phyloP scores from a whole-genome alignment of 179 eudicot genomes.

The Spinacia oleracea region DNA sequence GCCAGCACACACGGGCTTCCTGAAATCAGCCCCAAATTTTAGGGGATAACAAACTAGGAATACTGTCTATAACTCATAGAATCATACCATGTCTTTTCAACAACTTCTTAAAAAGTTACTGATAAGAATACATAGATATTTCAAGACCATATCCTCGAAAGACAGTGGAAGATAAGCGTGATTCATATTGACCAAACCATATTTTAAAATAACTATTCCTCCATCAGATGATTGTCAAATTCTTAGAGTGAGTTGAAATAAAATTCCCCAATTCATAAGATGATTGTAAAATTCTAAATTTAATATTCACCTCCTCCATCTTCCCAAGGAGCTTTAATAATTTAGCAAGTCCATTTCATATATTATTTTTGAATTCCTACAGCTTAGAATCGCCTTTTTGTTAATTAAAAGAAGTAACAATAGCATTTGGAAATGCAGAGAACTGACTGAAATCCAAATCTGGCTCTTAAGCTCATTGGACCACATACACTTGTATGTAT shows the following conservation, averaged over 20 bases:
- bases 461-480: background rate
- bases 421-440: background rate
- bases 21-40: conserved; percentile 34
- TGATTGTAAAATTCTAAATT: background rate
- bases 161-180: background rate
- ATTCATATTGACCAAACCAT: background rate
- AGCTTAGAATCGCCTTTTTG: background rate
- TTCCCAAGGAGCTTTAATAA: background rate
- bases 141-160: background rate
- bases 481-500: background rate
- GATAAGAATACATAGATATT: background rate
- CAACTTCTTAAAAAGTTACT: background rate
- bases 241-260: no score
- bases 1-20: conserved; percentile 92
- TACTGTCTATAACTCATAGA: background rate
- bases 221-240: background rate
- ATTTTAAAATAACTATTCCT: no score
- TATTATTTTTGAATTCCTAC: background rate
- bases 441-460: background rate
- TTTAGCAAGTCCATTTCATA: background rate
- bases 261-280: background rate
- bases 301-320: background rate
- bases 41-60: background rate
- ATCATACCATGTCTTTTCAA: background rate
- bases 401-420: background rate